A percentile compares a stretch with the other conserved stretches of the same genome.
These are phyloP conservation scores for Scutellaria barbata DNA, from an alignment of 257 asterid species.

Conservation along the genomic window DNA sequence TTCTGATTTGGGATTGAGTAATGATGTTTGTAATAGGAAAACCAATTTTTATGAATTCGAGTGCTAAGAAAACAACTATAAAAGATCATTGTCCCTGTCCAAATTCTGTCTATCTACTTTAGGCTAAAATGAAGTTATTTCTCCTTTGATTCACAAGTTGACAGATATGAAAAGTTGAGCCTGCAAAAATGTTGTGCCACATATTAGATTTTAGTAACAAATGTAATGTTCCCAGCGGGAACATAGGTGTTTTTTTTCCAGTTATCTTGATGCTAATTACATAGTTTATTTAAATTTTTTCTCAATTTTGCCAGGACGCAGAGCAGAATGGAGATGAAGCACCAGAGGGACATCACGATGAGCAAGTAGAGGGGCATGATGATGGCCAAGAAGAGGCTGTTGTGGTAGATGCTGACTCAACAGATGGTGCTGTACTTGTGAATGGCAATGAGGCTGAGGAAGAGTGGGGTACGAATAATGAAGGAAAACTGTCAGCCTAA, in stretches of 20 bases:
- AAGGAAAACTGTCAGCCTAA: conserved; percentile 97
- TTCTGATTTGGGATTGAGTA: not conserved
- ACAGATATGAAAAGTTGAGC: conserved; percentile 4
- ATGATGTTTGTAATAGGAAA: not conserved
- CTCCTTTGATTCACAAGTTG: not conserved
- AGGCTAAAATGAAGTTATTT: not conserved
- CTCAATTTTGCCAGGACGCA: conserved; percentile 42
- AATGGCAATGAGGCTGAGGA: conserved; percentile 89
- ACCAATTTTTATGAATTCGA: not conserved
- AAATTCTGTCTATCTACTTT: not conserved
- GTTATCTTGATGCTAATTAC: conserved; percentile 16
- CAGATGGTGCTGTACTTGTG: conserved; percentile 87
- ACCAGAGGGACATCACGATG: conserved; percentile 56
- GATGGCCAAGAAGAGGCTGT: conserved; percentile 87
- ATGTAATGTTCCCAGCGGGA: not conserved
- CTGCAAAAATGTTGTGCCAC: not conserved
- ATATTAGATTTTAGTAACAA: not conserved
- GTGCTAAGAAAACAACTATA: not conserved
- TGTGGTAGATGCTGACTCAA: conserved; percentile 90
- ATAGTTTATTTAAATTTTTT: conserved; percentile 4
- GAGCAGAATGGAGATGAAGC: conserved; percentile 70
- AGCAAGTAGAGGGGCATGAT: conserved; percentile 59
- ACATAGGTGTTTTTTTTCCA: not conserved
- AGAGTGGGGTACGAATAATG: conserved; percentile 98
- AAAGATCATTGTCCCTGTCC: not conserved